Conservation (phyloP, 768 basidiomycete genomes). For the Wakefieldia striispora region DNA sequence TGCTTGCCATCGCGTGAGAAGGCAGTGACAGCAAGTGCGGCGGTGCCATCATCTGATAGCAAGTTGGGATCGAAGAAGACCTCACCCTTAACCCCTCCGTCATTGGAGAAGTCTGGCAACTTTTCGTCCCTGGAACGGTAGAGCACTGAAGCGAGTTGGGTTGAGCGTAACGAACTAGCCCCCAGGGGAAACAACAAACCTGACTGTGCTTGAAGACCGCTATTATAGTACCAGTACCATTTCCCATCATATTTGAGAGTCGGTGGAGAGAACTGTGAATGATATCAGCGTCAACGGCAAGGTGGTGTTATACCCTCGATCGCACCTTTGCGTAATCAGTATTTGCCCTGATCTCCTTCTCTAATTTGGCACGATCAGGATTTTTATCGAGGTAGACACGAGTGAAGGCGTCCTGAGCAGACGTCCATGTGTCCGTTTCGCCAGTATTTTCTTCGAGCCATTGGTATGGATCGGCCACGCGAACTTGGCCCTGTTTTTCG, state of each 20-base stretch:
- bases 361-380: constrained; percentile 54
- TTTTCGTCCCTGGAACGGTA: constrained; percentile 54
- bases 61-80: constrained; percentile 82
- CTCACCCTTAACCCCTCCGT: constrained; percentile 50
- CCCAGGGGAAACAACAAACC: constrained; percentile 21
- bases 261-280: constrained; percentile 60
- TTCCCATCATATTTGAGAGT: constrained; percentile 57
- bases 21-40: constrained; percentile 53
- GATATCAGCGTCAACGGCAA: not conserved
- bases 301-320: not conserved
- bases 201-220: constrained; percentile 70
- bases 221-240: constrained; percentile 84
- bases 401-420: constrained; percentile 58
- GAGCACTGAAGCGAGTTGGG: constrained; percentile 41
- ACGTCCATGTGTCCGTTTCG: constrained; percentile 66
- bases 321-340: constrained; percentile 51
- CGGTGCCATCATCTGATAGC: constrained; percentile 70
- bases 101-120: constrained; percentile 53
- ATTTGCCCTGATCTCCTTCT: constrained; percentile 54
- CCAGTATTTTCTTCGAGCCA: constrained; percentile 68
- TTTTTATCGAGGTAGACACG: constrained; percentile 61
- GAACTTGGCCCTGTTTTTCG: constrained; percentile 56
- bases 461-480: constrained; percentile 67
- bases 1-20: constrained; percentile 69
- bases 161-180: not conserved